These are phyloP conservation scores for Cunninghamia lanceolata DNA, from an alignment of 75 land plant genomes.

Conservation along the genomic window DNA sequence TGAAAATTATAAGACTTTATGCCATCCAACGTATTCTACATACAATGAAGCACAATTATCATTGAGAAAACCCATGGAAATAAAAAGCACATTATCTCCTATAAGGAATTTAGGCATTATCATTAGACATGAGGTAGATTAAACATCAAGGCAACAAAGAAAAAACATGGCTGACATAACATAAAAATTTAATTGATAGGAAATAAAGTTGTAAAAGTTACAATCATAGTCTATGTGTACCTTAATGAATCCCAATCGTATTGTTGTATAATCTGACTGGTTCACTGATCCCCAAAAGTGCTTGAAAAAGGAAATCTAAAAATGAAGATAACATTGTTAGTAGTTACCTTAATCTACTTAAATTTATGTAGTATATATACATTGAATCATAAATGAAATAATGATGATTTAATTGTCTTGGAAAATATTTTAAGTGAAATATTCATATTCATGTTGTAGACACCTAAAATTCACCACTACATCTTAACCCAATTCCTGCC, in stretches of 20 bases:
- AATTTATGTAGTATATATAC: background rate
- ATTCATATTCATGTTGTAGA: background rate
- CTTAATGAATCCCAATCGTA: slow-evolving; percentile 17
- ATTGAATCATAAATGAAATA: background rate
- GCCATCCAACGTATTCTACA: slow-evolving; percentile 19
- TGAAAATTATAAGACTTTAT: slow-evolving; percentile 16
- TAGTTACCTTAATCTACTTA: background rate
- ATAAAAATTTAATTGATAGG: background rate
- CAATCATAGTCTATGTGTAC: background rate
- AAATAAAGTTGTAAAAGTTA: background rate
- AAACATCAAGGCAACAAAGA: background rate
- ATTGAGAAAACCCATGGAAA: background rate
- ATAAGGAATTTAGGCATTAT: background rate
- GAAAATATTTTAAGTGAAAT: background rate
- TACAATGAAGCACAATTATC: background rate
- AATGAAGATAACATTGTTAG: background rate
- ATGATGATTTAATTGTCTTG: background rate
- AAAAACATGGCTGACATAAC: background rate
- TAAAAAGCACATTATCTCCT: too few relatives aligned
- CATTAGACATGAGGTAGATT: background rate
- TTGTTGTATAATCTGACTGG: slow-evolving; percentile 8
- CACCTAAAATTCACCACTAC: too few relatives aligned
- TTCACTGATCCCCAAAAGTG: slow-evolving; percentile 12
- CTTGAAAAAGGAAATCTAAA: slow-evolving; percentile 13
- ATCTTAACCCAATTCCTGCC: too few relatives aligned